phyloP scores from a whole-genome alignment of 2,329 filamentous ascomycete species.

The Massarina eburnea region DNA sequence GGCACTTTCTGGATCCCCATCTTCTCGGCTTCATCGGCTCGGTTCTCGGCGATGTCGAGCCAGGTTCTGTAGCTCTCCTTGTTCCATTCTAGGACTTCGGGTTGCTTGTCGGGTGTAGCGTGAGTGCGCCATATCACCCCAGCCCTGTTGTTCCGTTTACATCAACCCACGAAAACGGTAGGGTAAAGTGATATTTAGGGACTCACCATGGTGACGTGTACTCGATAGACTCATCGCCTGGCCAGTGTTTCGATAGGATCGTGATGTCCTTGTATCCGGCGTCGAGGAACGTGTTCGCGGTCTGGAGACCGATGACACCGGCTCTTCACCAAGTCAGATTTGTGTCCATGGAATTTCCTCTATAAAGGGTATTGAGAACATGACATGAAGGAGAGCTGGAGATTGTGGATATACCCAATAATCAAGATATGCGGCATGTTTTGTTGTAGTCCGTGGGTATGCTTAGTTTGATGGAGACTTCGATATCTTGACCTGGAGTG shows the following conservation, averaged over 20 bases:
- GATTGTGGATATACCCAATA: no score
- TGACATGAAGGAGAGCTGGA: no score
- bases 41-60: conserved; percentile 33
- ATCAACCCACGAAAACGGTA: background rate
- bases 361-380: no score
- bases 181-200: background rate
- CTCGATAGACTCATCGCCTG: conserved; percentile 44
- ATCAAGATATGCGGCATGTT: no score
- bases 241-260: conserved; percentile 47
- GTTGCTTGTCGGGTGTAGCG: conserved; percentile 29
- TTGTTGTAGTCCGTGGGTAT: no score
- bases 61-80: conserved; percentile 47
- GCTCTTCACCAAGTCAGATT: no score
- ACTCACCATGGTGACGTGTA: conserved; percentile 50
- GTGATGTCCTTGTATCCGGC: conserved; percentile 46
- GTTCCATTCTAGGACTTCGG: conserved; percentile 44
- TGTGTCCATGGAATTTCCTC: no score
- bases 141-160: conserved; percentile 36
- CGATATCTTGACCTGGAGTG: no score
- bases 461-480: no score
- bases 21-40: conserved; percentile 21
- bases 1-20: conserved; percentile 21
- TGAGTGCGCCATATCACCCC: conserved; percentile 53
- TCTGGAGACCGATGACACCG: conserved; percentile 51
- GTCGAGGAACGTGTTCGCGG: conserved; percentile 46